Conservation (phyloP, 2,329 filamentous ascomycete species). For the Pestalotiopsis sp. region DNA sequence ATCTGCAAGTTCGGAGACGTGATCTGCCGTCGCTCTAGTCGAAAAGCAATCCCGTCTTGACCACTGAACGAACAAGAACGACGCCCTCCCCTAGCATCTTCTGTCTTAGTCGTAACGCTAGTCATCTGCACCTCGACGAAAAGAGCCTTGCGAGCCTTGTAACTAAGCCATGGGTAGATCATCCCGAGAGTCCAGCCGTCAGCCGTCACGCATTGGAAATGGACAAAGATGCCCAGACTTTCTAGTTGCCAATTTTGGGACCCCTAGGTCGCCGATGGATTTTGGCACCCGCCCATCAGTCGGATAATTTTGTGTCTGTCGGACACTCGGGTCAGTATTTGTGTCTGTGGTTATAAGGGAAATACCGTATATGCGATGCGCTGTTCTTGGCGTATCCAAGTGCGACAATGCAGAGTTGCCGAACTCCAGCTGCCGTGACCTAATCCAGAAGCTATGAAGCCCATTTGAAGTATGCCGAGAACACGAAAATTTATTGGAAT, state of each 20-base stretch:
- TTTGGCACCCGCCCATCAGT: neutral
- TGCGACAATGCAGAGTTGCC: neutral
- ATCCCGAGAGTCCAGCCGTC: neutral
- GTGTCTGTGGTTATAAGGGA: neutral
- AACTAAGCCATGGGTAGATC: neutral
- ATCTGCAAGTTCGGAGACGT: neutral
- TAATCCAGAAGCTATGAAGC: neutral
- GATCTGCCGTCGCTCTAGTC: neutral
- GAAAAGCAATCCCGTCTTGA: slow-evolving; percentile 3
- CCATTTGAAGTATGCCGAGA: neutral
- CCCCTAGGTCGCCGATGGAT: neutral
- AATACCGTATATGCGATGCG: neutral
- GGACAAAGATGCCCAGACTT: neutral
- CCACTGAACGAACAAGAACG: neutral
- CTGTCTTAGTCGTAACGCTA: neutral
- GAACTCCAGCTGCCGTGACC: neutral
- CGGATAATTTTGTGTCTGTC: neutral
- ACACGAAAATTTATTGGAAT: neutral
- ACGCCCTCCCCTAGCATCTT: neutral
- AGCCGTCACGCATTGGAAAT: neutral
- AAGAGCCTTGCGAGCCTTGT: neutral
- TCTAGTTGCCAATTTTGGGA: neutral
- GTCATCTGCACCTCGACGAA: slow-evolving; percentile 12
- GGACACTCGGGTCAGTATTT: neutral
- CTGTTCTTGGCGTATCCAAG: neutral